Evolutionary conservation across 106 monocot species (phyloP).

Genomic region (Posidonia australis): DNA sequence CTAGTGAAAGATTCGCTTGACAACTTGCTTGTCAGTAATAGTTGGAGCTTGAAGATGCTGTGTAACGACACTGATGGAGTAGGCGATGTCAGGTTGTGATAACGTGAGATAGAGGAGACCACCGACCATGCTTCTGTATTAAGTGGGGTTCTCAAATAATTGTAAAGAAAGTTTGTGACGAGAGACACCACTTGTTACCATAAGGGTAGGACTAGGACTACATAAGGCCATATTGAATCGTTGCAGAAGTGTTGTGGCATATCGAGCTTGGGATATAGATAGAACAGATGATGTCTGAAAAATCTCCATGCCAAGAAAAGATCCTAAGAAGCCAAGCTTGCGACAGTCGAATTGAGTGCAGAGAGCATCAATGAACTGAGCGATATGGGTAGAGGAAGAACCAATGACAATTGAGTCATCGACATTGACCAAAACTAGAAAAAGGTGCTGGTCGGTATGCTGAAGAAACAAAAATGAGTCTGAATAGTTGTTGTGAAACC

Average conservation of each 20-base stretch:
- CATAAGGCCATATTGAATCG: no score
- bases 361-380: no score
- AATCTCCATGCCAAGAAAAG: no score
- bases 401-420: neutral
- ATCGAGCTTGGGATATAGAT: no score
- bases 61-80: neutral
- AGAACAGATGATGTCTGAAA: no score
- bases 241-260: no score
- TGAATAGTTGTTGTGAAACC: neutral
- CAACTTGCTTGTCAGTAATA: conserved; percentile 1
- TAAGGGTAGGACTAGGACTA: neutral
- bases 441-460: neutral
- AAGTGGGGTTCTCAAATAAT: neutral
- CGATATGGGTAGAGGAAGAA: no score
- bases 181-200: neutral
- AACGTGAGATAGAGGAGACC: neutral
- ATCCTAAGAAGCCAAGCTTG: neutral
- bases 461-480: neutral
- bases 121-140: neutral
- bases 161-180: neutral
- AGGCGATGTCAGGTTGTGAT: neutral
- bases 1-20: conserved; percentile 24
- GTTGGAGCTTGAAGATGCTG: neutral
- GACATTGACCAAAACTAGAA: neutral
- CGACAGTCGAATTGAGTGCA: neutral